phyloP scores from a whole-genome alignment of 306 rosid species.

The Canavalia ensiformis region DNA sequence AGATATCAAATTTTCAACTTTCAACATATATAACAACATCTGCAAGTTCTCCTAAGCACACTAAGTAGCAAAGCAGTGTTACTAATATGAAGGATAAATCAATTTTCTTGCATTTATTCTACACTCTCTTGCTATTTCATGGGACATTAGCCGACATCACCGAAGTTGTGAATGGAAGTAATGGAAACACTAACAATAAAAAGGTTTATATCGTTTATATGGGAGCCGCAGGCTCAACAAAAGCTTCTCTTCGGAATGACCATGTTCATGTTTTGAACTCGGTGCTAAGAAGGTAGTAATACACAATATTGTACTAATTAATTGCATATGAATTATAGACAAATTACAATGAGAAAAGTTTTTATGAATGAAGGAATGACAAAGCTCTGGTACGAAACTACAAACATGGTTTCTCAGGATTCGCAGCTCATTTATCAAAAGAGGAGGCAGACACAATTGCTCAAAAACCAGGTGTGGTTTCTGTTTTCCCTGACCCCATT shows the following conservation, averaged over 20 bases:
- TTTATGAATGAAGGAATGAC: slow-evolving; percentile 51
- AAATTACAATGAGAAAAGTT: not conserved
- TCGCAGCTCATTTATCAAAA: slow-evolving; percentile 74
- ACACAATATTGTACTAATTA: not conserved
- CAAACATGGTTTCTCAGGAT: slow-evolving; percentile 85
- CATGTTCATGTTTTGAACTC: slow-evolving; percentile 64
- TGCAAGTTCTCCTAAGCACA: not conserved
- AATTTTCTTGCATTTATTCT: not conserved
- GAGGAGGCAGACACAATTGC: slow-evolving; percentile 68
- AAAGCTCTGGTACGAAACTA: slow-evolving; percentile 71
- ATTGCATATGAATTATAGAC: not conserved
- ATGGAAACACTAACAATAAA: not conserved
- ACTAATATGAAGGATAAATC: slow-evolving; percentile 35
- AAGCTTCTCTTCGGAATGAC: slow-evolving; percentile 61
- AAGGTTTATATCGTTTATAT: slow-evolving; percentile 82
- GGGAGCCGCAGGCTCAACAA: slow-evolving; percentile 71
- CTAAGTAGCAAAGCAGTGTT: not conserved
- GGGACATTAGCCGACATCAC: slow-evolving; percentile 34
- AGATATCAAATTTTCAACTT: no score
- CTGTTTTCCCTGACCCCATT: slow-evolving; percentile 79
- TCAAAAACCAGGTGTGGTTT: slow-evolving; percentile 71
- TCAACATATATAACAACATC: not conserved
- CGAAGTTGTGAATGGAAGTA: slow-evolving; percentile 5
- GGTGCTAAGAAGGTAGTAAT: slow-evolving; percentile 56
- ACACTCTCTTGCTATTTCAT: slow-evolving; percentile 30